Conservation (phyloP, 306 rosid species). For the Erythrophleum fordii region DNA sequence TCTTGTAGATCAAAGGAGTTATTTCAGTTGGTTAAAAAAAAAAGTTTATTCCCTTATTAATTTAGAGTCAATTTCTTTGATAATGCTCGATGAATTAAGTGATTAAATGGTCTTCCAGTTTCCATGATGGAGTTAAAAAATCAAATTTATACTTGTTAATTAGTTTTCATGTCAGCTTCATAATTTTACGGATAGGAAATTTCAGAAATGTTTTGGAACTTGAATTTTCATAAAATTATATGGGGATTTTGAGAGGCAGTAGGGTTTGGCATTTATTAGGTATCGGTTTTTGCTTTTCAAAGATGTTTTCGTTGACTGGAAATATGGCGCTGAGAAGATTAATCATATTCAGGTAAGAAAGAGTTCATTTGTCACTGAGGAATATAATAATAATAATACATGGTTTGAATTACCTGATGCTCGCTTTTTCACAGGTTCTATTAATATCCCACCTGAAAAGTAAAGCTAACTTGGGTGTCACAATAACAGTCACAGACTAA, state of each 20-base stretch:
- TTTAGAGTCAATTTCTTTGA: too few species aligned
- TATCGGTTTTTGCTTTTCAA: slow-evolving; percentile 27
- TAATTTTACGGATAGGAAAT: background rate
- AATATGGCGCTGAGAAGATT: background rate
- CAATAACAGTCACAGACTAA: slow-evolving; percentile 49
- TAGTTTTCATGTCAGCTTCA: slow-evolving; percentile 15
- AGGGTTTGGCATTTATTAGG: slow-evolving; percentile 56
- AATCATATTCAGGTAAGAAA: slow-evolving; percentile 28
- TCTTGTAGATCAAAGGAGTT: too few species aligned
- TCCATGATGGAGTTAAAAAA: background rate
- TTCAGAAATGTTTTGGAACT: background rate
- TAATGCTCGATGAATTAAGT: too few species aligned
- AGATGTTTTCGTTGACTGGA: slow-evolving; percentile 39
- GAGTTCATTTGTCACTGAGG: background rate
- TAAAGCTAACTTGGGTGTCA: slow-evolving; percentile 44
- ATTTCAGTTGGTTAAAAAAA: too few species aligned
- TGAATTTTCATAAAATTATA: slow-evolving; percentile 18
- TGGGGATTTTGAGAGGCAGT: slow-evolving; percentile 18
- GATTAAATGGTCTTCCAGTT: too few species aligned
- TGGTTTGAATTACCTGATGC: too few species aligned
- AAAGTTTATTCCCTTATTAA: too few species aligned
- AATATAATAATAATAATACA: too few species aligned
- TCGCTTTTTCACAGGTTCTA: slow-evolving; percentile 18
- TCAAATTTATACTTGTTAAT: slow-evolving; percentile 2
- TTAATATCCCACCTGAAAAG: slow-evolving; percentile 39